phyloP scores from a whole-genome alignment of 1,284 basidiomycete genomes.

The Fomitopsis palustris region DNA sequence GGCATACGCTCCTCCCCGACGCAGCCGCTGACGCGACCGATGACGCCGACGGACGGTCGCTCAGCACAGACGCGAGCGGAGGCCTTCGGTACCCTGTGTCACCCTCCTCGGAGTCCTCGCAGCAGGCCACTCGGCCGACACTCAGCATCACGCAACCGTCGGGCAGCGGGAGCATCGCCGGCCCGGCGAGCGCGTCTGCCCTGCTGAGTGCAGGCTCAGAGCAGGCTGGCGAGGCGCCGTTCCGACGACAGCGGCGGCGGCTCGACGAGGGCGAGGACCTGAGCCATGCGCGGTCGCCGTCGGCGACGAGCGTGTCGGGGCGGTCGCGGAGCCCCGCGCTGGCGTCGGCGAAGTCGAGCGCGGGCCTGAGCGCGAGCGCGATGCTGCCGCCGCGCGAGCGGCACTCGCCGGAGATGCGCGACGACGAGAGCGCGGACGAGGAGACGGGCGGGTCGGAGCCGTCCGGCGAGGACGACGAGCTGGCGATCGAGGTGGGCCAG shows the following conservation, averaged over 20 bases:
- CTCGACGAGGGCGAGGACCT: slow-evolving; percentile 17
- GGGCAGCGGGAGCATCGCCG: not conserved
- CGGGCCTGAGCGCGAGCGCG: slow-evolving; percentile 5
- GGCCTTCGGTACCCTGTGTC: slow-evolving; percentile 8
- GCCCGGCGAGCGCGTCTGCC: slow-evolving; percentile 5
- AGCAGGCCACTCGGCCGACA: slow-evolving; percentile 1
- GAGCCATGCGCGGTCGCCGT: slow-evolving; percentile 19
- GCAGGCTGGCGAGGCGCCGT: slow-evolving; percentile 7
- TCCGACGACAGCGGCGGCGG: slow-evolving; percentile 23
- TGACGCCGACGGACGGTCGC: slow-evolving; percentile 3
- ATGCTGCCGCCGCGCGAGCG: slow-evolving; percentile 1
- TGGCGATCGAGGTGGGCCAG: slow-evolving; percentile 77
- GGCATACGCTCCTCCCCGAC: slow-evolving; percentile 22
- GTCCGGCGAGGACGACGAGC: slow-evolving; percentile 43
- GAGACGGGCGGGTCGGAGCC: slow-evolving; percentile 11
- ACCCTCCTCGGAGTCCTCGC: slow-evolving; percentile 12
- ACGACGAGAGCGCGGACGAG: slow-evolving; percentile 34
- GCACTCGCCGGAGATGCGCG: slow-evolving; percentile 16
- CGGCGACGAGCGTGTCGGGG: slow-evolving; percentile 17
- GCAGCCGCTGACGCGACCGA: slow-evolving; percentile 16
- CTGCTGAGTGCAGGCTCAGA: slow-evolving; percentile 3
- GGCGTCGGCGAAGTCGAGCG: slow-evolving; percentile 8
- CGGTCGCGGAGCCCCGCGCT: slow-evolving; percentile 23
- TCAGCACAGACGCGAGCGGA: slow-evolving; percentile 7
- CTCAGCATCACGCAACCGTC: slow-evolving; percentile 13